A percentile compares a stretch with the other conserved stretches of the same genome.
Evolutionary conservation across 2,329 filamentous ascomycete species (phyloP).

Genomic region (Paraphaeosphaeria sporulosa): DNA sequence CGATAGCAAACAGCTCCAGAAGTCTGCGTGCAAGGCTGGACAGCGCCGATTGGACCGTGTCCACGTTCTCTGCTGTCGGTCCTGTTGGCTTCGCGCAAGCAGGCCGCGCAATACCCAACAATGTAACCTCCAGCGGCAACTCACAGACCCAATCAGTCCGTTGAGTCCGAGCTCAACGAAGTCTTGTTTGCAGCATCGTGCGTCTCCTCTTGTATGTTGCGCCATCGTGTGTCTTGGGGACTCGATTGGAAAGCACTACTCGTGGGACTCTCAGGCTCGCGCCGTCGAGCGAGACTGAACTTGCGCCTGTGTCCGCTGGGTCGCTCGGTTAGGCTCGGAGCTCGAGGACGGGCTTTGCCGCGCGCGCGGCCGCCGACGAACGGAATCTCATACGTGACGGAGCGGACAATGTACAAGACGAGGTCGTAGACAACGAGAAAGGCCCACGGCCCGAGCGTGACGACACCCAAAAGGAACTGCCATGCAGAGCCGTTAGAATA

Average conservation of each 20-base stretch:
- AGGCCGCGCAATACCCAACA: background rate
- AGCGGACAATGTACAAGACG: constrained; percentile 67
- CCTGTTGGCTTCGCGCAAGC: background rate
- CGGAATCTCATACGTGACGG: constrained; percentile 65
- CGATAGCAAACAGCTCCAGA: constrained; percentile 2
- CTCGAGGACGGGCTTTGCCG: constrained; percentile 66
- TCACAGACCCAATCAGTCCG: constrained; percentile 1
- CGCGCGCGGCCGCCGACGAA: constrained; percentile 67
- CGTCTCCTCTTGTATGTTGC: constrained; percentile 32
- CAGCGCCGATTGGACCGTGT: background rate
- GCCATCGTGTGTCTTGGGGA: constrained; percentile 36
- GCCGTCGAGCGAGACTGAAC: constrained; percentile 52
- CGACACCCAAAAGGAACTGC: constrained; percentile 66
- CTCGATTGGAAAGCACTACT: constrained; percentile 29
- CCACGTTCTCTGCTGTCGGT: background rate
- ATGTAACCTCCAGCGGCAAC: background rate
- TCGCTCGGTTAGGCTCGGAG: constrained; percentile 67
- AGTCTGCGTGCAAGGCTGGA: background rate
- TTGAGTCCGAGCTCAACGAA: background rate
- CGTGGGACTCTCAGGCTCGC: constrained; percentile 28
- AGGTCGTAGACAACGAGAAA: constrained; percentile 70
- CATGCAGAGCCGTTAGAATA: too few species aligned
- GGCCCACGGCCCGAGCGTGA: constrained; percentile 69
- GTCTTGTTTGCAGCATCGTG: constrained; percentile 12
- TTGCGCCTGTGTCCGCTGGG: constrained; percentile 58